Evolutionary conservation across 192 early-diverging fungal species (phyloP), one percentile per base, ranked within the genome.

Genomic region (Phlyctochytrium arcticum): DNA sequence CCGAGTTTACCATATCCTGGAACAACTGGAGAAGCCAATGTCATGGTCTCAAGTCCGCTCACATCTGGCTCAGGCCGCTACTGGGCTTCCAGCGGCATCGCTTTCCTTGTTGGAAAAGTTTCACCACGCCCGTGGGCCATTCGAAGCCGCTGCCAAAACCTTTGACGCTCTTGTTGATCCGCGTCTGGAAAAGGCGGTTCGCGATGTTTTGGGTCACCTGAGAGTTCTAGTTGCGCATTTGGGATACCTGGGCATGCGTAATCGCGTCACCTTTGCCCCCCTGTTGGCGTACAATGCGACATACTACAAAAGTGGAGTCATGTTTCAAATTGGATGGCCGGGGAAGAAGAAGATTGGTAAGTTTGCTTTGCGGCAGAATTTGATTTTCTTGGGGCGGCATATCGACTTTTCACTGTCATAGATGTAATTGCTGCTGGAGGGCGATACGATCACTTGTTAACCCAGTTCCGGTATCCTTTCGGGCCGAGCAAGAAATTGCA

Each of bases 391-490:
- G n/a, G n/a, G n/a, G n/a, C n/a, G n/a, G n/a, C n/a, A n/a, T n/a
- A n/a, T n/a, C n/a, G n/a, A n/a, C n/a, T n/a, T n/a, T n/a, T n/a
- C n/a, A n/a, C n/a, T n/a, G n/a, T n/a, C 21, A 10, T 69, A 37
- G 86, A 88, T 50, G 76, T 89, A 12, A 64, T 91, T 47, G 89
- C 89, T 2, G 68, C 80, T 0, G 89, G 89, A 32, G 89, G 89
- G 0, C 79, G 87, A 21, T 89, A 91, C 61, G 87, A 91, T 69
- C 69, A 73, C 15, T 44, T 91, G 30, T 64, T 91, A 24, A 51
- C 64, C 8, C 48, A 65, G 12, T 83, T 87, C 57, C 37, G 83
- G 55, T 47, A 74, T 71, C 78, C 77, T 70, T 71, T 84, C 75
- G 30, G 69, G 58, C 32, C 63, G 27, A 71, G 57, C 17, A 54